Evolutionary conservation across 1,139 yeast genomes (phyloP).

Genomic region (Candida sanyaensis): DNA sequence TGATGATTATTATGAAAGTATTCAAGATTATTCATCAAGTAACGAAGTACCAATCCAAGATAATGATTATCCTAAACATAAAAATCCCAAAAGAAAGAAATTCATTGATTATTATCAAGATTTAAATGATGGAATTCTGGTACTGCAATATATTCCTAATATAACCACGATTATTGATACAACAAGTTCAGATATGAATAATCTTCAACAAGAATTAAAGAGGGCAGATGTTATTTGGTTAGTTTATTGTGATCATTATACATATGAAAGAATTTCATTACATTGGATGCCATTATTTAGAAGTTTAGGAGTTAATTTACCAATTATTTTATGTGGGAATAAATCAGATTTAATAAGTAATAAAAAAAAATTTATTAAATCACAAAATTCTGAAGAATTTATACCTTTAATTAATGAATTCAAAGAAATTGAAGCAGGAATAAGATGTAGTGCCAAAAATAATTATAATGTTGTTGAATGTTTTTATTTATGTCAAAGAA

Average conservation of each 20-base stretch:
- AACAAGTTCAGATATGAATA: conserved; percentile 59
- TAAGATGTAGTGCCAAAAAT: conserved; percentile 80
- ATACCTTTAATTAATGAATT: conserved; percentile 84
- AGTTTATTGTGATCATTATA: conserved; percentile 89
- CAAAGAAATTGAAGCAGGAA: conserved; percentile 91
- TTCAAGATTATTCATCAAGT: conserved; percentile 20
- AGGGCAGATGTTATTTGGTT: conserved; percentile 91
- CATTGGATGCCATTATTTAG: conserved; percentile 95
- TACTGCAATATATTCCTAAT: conserved; percentile 56
- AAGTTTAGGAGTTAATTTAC: conserved; percentile 88
- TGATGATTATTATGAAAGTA: conserved; percentile 38
- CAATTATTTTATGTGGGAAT: conserved; percentile 89
- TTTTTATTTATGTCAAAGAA: conserved; percentile 87
- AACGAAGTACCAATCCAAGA: conserved; percentile 2
- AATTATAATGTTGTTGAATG: conserved; percentile 85
- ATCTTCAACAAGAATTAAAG: conserved; percentile 72
- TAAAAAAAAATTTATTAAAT: conserved; percentile 18
- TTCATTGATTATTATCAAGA: conserved; percentile 10
- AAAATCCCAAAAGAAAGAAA: neutral
- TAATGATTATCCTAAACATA: conserved; percentile 11
- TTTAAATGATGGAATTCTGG: conserved; percentile 24
- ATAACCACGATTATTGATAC: conserved; percentile 82
- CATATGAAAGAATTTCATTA: conserved; percentile 85
- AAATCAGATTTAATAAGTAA: conserved; percentile 55
- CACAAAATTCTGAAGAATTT: conserved; percentile 70